These are phyloP conservation scores for Apiotrichum siamense DNA, from an alignment of 1,284 basidiomycete species.

Conservation along the genomic window DNA sequence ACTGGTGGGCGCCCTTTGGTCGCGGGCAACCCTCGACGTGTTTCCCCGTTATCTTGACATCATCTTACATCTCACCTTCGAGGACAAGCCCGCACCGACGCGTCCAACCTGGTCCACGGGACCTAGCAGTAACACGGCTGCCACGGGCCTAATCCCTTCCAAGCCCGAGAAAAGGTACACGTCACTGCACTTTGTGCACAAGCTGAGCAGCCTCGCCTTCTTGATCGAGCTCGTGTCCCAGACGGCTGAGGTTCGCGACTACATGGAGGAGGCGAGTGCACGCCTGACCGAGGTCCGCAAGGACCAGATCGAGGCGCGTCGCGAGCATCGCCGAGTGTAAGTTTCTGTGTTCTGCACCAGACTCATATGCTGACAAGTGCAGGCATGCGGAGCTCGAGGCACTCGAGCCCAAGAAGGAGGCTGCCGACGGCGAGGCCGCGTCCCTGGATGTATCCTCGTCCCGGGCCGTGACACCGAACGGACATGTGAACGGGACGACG, in stretches of 20 bases:
- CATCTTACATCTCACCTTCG: slow-evolving; percentile 67
- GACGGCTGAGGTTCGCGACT: slow-evolving; percentile 75
- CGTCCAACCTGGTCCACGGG: slow-evolving; percentile 46
- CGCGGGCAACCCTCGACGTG: slow-evolving; percentile 70
- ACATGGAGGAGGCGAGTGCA: slow-evolving; percentile 85
- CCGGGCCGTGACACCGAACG: slow-evolving; percentile 22
- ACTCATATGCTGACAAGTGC: slow-evolving; percentile 1
- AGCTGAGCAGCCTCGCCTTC: slow-evolving; percentile 77
- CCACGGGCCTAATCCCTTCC: slow-evolving; percentile 34
- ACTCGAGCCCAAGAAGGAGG: slow-evolving; percentile 41
- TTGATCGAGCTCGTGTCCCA: slow-evolving; percentile 84
- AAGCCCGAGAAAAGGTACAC: slow-evolving; percentile 64
- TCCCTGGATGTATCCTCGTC: slow-evolving; percentile 22
- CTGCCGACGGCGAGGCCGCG: slow-evolving; percentile 59
- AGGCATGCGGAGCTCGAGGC: slow-evolving; percentile 46
- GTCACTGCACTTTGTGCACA: slow-evolving; percentile 65
- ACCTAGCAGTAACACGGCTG: slow-evolving; percentile 41
- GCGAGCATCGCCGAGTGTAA: slow-evolving; percentile 77
- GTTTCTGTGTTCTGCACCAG: slow-evolving; percentile 39
- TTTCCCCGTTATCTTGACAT: slow-evolving; percentile 70
- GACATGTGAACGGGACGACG: slow-evolving; percentile 20
- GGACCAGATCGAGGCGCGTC: slow-evolving; percentile 89
- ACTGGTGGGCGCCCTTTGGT: slow-evolving; percentile 79
- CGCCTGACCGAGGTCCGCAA: slow-evolving; percentile 87
- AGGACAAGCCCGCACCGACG: slow-evolving; percentile 44